Base-by-base conservation (phyloP, 1,284 basidiomycete genomes). In the Microbotryum violaceum region DNA sequence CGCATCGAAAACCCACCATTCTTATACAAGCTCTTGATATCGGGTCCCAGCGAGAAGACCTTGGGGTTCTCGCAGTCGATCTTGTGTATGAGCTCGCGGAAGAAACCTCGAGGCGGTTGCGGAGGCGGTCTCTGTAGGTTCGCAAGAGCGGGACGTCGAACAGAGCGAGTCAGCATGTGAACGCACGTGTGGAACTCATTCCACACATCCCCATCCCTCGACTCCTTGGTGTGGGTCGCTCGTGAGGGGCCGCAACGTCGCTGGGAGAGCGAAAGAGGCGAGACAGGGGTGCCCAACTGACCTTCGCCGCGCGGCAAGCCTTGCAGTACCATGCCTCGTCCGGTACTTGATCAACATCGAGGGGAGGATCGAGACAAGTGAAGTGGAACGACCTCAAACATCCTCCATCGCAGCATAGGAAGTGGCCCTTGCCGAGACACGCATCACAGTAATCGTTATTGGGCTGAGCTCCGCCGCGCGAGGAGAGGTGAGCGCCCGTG, bases 301-400 rank as follows among this genome's bases (percentile, higher is more conserved):
- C 67, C 10, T 49, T 61, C 7, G 62, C 62, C 4, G 68, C 69
- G 2, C 64, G 61, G 51, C 71, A 72, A 3, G 61, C 62, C 50
- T 70, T 72, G 68, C 94, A 98, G 78, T 87, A 97, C 96, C 96
- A 98, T 70, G 83, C 83, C 72, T 94, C 90, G 69, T 88, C 87
- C 57, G 85, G 85, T 50, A 89, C 78, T 71, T 97, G 91, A 70
- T 87, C 82, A 57, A 86, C 80, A 69, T 93, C 88, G 77, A 97
- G 83, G 25, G 94, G 94, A 49, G 94, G 94, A 74, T 97, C 89
- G 70, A 98, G 83, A 76, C 94, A 99, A 82, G 86, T 86, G 64
- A 97, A 85, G 77, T 99, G 94, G 76, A 97, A 99, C 25, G 91
- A 91, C 67, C 88, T 82, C 37, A 94, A 90, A 74, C 96, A 99